phyloP scores from a whole-genome alignment of 176 grass and related monocot species.

The Neostapfia colusana region DNA sequence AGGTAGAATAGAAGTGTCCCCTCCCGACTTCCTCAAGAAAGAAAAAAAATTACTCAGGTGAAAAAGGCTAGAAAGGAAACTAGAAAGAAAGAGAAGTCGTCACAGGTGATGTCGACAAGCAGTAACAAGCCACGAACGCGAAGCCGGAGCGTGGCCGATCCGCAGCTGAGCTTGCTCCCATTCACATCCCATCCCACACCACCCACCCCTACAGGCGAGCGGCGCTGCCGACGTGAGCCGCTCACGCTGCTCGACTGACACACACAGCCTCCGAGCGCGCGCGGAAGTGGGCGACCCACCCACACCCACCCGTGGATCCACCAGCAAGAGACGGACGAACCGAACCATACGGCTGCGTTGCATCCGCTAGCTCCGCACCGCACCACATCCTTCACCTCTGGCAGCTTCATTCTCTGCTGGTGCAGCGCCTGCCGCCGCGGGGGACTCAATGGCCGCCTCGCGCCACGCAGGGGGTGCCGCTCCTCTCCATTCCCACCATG shows the following conservation, averaged over 20 bases:
- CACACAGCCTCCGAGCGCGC: neutral
- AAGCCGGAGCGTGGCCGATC: neutral
- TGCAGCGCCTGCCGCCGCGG: too few species aligned
- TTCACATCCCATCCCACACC: neutral
- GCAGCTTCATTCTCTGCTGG: neutral
- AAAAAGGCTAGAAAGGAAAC: neutral
- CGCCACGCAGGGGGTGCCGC: neutral
- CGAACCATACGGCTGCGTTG: neutral
- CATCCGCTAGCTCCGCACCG: too few species aligned
- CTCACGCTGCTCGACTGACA: neutral
- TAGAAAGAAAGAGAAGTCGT: slow-evolving; percentile 1
- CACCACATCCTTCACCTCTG: neutral
- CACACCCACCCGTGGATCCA: neutral
- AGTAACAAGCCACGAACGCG: neutral
- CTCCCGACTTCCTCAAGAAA: too few species aligned
- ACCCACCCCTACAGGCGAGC: neutral
- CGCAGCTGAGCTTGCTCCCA: neutral
- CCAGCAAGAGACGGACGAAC: neutral
- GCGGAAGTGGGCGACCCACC: slow-evolving; percentile 21
- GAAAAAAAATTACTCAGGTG: too few species aligned
- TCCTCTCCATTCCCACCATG: neutral
- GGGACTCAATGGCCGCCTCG: too few species aligned
- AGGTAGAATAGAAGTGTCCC: too few species aligned
- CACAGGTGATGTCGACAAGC: slow-evolving; percentile 42
- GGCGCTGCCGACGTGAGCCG: neutral